A percentile compares a stretch with the other conserved stretches of the same genome.
phyloP scores from a whole-genome alignment of 495 filamentous ascomycete species.

The Glutinoglossum americanum region DNA sequence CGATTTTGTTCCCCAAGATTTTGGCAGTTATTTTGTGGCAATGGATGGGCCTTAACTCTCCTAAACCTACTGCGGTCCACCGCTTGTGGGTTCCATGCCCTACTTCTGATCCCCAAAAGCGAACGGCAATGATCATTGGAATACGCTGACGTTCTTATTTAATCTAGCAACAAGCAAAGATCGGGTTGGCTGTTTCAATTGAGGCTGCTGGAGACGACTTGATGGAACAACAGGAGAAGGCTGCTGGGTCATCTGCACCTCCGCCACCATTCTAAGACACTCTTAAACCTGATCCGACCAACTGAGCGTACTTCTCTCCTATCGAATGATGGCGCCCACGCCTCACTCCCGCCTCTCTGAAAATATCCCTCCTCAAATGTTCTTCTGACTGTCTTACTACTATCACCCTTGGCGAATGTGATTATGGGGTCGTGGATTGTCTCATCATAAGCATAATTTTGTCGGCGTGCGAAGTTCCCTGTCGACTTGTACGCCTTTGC shows the following conservation, averaged over 20 bases:
- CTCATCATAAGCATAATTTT: background rate
- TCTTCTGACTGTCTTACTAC: constrained; percentile 2
- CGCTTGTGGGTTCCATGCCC: background rate
- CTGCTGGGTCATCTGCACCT: constrained; percentile 24
- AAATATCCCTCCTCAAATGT: background rate
- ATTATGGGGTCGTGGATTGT: background rate
- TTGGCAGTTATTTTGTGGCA: too few relatives aligned
- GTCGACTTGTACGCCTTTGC: background rate
- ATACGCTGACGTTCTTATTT: constrained; percentile 9
- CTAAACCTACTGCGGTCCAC: background rate
- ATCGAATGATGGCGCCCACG: background rate
- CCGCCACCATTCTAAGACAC: constrained; percentile 30
- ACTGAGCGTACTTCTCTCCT: background rate
- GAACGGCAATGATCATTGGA: background rate
- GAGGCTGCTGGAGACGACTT: constrained; percentile 77
- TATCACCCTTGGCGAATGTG: background rate
- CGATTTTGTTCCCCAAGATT: too few relatives aligned
- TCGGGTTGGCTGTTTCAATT: constrained; percentile 84
- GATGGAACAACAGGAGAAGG: constrained; percentile 73
- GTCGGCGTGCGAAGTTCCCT: background rate
- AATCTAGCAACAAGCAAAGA: constrained; percentile 72
- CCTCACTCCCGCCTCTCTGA: background rate
- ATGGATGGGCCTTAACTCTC: background rate
- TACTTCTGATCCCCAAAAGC: background rate
- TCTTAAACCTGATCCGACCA: background rate